Conservation (phyloP, 1,139 yeast species). For the Yamadazyma epiphylla region DNA sequence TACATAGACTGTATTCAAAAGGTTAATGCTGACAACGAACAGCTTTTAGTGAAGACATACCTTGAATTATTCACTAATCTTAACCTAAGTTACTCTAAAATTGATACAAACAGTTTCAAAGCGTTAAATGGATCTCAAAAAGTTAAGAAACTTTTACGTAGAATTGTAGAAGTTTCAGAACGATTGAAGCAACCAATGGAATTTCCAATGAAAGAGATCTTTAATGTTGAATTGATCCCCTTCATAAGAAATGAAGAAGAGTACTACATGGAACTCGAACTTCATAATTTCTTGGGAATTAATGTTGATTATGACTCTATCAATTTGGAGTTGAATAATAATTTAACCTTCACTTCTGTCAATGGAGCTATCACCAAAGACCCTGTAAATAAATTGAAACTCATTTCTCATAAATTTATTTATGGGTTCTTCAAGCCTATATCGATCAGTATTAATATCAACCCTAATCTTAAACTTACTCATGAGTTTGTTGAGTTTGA, state of each 20-base stretch:
- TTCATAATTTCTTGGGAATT: constrained; percentile 25
- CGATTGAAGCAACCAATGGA: constrained; percentile 15
- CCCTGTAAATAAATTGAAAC: constrained; percentile 13
- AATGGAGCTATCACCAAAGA: constrained; percentile 4
- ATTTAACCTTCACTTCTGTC: constrained; percentile 7
- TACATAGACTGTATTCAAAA: constrained; percentile 68
- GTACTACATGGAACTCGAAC: constrained; percentile 21
- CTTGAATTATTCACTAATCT: constrained; percentile 33
- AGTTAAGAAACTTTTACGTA: constrained; percentile 19
- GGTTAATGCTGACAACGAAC: constrained; percentile 21
- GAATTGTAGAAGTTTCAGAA: constrained; percentile 18
- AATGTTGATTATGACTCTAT: constrained; percentile 19
- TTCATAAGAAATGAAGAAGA: constrained; percentile 23
- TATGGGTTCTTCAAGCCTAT: constrained; percentile 24
- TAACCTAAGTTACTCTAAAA: constrained; percentile 12
- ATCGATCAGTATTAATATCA: constrained; percentile 16
- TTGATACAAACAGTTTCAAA: constrained; percentile 30
- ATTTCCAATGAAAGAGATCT: constrained; percentile 28
- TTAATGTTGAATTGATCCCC: constrained; percentile 23
- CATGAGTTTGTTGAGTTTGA: constrained; percentile 5
- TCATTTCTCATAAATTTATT: constrained; percentile 19
- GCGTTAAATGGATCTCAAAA: constrained; percentile 18
- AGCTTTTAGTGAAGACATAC: constrained; percentile 27
- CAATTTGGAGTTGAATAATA: constrained; percentile 16
- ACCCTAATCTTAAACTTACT: constrained; percentile 15